phyloP scores from a whole-genome alignment of 2,329 filamentous ascomycete species.

The Dactylonectria macrodidyma region DNA sequence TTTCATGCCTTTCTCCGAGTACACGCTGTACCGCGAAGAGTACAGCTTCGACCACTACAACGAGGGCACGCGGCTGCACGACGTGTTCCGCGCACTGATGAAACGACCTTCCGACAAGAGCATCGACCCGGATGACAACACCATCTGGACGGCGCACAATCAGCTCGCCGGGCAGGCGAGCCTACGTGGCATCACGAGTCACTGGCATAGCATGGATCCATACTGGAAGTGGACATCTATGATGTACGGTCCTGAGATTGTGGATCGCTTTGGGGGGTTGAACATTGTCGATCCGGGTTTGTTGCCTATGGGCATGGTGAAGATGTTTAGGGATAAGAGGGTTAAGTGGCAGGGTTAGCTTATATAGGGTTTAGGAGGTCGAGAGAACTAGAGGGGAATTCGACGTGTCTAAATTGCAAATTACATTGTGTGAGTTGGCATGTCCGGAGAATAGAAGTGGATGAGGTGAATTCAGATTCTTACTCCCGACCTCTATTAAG shows the following conservation, averaged over 20 bases:
- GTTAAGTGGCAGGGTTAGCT: slow-evolving; percentile 56
- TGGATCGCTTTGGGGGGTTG: slow-evolving; percentile 61
- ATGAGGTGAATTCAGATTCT: no score
- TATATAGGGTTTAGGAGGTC: background rate
- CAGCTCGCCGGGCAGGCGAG: slow-evolving; percentile 36
- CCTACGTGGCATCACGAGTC: slow-evolving; percentile 39
- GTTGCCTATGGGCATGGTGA: slow-evolving; percentile 64
- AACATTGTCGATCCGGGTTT: slow-evolving; percentile 61
- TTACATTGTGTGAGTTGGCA: no score
- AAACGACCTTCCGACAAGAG: slow-evolving; percentile 48
- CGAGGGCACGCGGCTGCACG: slow-evolving; percentile 40
- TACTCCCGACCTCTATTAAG: no score
- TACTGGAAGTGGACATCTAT: slow-evolving; percentile 66
- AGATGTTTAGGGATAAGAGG: slow-evolving; percentile 59
- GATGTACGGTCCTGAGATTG: slow-evolving; percentile 61
- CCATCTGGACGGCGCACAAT: slow-evolving; percentile 42
- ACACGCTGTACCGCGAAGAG: slow-evolving; percentile 58
- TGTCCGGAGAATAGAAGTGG: no score
- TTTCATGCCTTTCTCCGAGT: slow-evolving; percentile 65
- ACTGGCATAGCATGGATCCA: slow-evolving; percentile 53
- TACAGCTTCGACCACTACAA: slow-evolving; percentile 50
- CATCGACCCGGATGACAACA: slow-evolving; percentile 45
- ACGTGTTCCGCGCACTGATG: slow-evolving; percentile 56
- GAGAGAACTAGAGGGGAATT: no score
- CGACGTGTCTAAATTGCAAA: no score